Conservation (phyloP, 2,329 filamentous ascomycete genomes). For the Aspergillus pseudoterreus region DNA sequence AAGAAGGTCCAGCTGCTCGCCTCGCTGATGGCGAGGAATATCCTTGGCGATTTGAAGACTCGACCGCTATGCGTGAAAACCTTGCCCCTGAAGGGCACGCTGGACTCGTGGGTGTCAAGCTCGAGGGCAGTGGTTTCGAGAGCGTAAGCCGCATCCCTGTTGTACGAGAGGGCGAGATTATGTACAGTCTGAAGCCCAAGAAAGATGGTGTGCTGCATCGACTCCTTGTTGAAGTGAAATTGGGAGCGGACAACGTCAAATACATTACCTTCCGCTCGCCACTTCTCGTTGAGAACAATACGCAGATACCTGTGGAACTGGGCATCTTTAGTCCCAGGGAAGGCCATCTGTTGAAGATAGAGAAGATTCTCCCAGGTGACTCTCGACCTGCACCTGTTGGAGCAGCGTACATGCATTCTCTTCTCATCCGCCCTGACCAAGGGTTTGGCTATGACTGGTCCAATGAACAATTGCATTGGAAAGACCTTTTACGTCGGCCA, state of each 20-base stretch:
- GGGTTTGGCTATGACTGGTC: slow-evolving; percentile 98
- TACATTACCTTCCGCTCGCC: slow-evolving; percentile 95
- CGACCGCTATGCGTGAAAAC: slow-evolving; percentile 92
- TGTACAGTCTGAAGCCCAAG: slow-evolving; percentile 86
- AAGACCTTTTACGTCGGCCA: slow-evolving; percentile 77
- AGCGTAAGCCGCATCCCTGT: slow-evolving; percentile 81
- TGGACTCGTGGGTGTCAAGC: slow-evolving; percentile 73
- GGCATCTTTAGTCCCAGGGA: slow-evolving; percentile 85
- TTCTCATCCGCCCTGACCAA: slow-evolving; percentile 85
- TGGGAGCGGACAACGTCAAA: slow-evolving; percentile 95
- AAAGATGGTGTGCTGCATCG: slow-evolving; percentile 82
- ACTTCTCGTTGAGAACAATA: slow-evolving; percentile 89
- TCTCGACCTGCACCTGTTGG: slow-evolving; percentile 86
- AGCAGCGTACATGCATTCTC: slow-evolving; percentile 81
- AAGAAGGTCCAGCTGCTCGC: slow-evolving; percentile 64
- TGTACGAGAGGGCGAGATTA: slow-evolving; percentile 86
- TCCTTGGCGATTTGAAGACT: slow-evolving; percentile 96
- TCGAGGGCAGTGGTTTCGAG: slow-evolving; percentile 94
- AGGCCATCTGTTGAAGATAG: slow-evolving; percentile 90
- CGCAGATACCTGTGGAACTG: slow-evolving; percentile 90
- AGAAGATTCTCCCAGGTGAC: slow-evolving; percentile 93
- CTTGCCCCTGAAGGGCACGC: slow-evolving; percentile 78
- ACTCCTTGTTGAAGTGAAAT: slow-evolving; percentile 82
- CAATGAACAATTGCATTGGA: slow-evolving; percentile 85
- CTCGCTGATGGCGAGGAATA: slow-evolving; percentile 85